Percentiles rank a stretch among this genome's conserved stretches.
These are phyloP conservation scores for Colletotrichum spaethianum DNA, from an alignment of 2,329 filamentous ascomycete species.

Conservation along the genomic window DNA sequence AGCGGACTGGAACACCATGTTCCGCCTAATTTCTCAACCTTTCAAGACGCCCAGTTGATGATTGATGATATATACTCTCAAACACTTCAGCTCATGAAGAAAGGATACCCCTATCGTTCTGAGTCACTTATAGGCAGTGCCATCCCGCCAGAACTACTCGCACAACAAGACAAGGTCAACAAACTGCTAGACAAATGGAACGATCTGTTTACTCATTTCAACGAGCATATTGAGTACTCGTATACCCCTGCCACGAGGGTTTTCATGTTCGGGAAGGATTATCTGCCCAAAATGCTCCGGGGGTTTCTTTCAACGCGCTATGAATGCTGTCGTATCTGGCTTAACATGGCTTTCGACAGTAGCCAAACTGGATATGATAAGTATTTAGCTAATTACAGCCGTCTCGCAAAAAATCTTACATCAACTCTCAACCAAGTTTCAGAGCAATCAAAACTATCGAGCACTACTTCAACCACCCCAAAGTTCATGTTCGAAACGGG, in stretches of 20 bases:
- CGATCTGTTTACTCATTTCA: constrained; percentile 46
- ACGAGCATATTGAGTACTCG: constrained; percentile 49
- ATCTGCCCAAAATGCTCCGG: constrained; percentile 15
- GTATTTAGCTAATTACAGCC: constrained; percentile 25
- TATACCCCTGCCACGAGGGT: constrained; percentile 45
- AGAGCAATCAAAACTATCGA: background rate
- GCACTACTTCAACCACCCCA: background rate
- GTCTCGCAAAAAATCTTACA: constrained; percentile 3
- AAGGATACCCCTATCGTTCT: constrained; percentile 47
- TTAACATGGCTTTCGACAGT: constrained; percentile 53
- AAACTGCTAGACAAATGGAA: constrained; percentile 20
- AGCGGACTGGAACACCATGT: constrained; percentile 16
- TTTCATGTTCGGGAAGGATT: constrained; percentile 45
- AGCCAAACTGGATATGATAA: constrained; percentile 35
- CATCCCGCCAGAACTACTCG: constrained; percentile 6
- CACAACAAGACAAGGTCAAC: constrained; percentile 16
- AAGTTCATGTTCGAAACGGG: constrained; percentile 38
- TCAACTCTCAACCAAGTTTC: background rate
- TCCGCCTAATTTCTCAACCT: constrained; percentile 24
- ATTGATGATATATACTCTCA: constrained; percentile 49
- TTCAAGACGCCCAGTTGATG: constrained; percentile 50
- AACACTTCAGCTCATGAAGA: constrained; percentile 49
- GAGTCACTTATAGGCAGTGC: constrained; percentile 20
- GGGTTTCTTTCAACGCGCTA: constrained; percentile 29
- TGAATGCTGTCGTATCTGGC: constrained; percentile 35